Conservation (phyloP, 345 rosid genomes). For the Eucalyptus urophylla region DNA sequence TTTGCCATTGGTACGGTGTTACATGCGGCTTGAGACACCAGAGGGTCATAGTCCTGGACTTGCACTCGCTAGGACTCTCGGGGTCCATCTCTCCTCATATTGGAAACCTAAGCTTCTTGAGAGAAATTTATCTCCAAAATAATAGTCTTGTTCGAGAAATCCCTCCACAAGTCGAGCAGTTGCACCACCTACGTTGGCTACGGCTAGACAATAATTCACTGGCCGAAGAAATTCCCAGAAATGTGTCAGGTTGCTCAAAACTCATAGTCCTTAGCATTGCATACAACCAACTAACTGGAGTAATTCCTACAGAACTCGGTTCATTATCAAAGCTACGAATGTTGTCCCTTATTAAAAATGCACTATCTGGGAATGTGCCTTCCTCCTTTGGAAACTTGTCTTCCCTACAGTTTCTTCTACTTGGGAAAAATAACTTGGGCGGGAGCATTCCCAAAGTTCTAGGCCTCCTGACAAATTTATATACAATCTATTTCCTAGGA, state of each 20-base stretch:
- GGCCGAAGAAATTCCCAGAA: not conserved
- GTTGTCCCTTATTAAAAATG: not conserved
- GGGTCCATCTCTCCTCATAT: not conserved
- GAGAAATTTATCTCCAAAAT: not conserved
- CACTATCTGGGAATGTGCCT: not conserved
- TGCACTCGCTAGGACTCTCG: not conserved
- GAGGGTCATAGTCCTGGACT: not conserved
- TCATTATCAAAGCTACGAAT: fast-evolving
- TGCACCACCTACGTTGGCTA: not conserved
- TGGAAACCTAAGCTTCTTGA: not conserved
- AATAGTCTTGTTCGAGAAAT: not conserved
- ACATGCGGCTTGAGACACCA: not conserved
- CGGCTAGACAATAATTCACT: not conserved
- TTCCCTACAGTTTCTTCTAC: not conserved
- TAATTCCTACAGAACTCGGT: not conserved
- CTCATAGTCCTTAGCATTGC: not conserved
- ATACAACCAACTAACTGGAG: not conserved
- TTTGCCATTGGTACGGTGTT: not conserved
- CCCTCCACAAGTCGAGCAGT: not conserved
- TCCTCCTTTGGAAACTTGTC: not conserved
- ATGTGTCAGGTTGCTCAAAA: not conserved
- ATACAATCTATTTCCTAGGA: fast-evolving
- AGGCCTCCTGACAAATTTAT: not conserved
- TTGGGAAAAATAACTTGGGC: fast-evolving
- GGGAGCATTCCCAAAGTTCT: not conserved